Percentiles rank a stretch among this genome's conserved stretches.
Evolutionary conservation across 2,329 filamentous ascomycete species (phyloP).

Genomic region (Apiospora rasikravindrae): DNA sequence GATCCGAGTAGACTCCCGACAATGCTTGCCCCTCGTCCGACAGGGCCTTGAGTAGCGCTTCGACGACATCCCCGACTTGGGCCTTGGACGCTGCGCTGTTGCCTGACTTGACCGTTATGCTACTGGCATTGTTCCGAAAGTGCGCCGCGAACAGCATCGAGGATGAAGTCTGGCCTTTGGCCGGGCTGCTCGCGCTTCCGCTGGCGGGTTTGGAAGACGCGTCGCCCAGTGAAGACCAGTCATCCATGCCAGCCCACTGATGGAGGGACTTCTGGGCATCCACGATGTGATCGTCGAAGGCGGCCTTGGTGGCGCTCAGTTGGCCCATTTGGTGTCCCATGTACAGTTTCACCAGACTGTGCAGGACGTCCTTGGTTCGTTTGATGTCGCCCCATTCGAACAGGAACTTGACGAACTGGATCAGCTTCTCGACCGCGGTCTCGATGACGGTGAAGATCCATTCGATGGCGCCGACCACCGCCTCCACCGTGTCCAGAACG

Average conservation of each 20-base stretch:
- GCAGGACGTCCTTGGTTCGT: background rate
- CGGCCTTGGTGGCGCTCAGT: background rate
- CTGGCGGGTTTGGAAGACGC: background rate
- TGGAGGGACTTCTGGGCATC: background rate
- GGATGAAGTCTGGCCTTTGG: background rate
- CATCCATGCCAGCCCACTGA: background rate
- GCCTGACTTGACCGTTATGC: background rate
- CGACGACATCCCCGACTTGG: background rate
- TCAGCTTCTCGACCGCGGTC: background rate
- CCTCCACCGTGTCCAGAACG: background rate
- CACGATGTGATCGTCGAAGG: background rate
- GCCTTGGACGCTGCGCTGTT: background rate
- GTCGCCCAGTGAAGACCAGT: background rate
- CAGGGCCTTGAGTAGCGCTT: background rate
- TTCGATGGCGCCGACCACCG: background rate
- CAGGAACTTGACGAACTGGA: background rate
- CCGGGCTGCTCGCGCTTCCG: background rate
- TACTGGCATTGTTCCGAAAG: background rate
- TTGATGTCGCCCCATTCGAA: conserved; percentile 3
- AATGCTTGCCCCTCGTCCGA: background rate
- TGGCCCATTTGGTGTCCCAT: background rate
- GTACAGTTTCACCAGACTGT: background rate
- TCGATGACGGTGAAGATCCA: background rate
- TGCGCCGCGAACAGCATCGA: background rate
- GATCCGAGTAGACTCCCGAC: background rate